These are phyloP conservation scores for Saccharomycopsis olivae DNA, from an alignment of 805 yeast species.

Conservation along the genomic window DNA sequence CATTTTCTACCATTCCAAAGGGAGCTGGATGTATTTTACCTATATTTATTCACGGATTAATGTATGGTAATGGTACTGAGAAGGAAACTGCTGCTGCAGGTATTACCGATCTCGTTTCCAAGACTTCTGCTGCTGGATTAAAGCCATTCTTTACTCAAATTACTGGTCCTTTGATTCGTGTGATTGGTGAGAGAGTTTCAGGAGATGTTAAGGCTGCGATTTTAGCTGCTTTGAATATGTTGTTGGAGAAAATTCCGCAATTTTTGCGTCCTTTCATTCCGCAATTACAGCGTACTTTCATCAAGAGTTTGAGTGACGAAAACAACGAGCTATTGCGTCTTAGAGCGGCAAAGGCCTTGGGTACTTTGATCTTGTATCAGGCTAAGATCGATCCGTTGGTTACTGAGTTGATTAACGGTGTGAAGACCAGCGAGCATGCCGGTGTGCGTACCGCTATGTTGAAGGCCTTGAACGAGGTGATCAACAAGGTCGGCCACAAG, in stretches of 20 bases:
- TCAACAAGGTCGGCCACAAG: slow-evolving; percentile 65
- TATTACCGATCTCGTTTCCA: slow-evolving; percentile 75
- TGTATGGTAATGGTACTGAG: slow-evolving; percentile 82
- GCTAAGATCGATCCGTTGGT: slow-evolving; percentile 92
- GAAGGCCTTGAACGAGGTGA: slow-evolving; percentile 75
- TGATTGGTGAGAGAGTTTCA: slow-evolving; percentile 89
- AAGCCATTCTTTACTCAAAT: slow-evolving; percentile 85
- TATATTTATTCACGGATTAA: slow-evolving; percentile 84
- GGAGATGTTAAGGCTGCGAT: slow-evolving; percentile 94
- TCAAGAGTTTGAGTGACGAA: slow-evolving; percentile 77
- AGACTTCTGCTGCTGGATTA: slow-evolving; percentile 74
- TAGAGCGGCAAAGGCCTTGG: slow-evolving; percentile 84
- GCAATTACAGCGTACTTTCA: slow-evolving; percentile 94
- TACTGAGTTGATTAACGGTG: slow-evolving; percentile 70
- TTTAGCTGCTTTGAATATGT: slow-evolving; percentile 65
- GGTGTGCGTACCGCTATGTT: slow-evolving; percentile 82
- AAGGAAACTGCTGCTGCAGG: slow-evolving; percentile 83
- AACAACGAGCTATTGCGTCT: slow-evolving; percentile 60
- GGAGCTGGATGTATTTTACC: slow-evolving; percentile 88
- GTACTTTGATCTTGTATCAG: slow-evolving; percentile 78
- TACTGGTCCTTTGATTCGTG: slow-evolving; percentile 96
- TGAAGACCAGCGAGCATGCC: slow-evolving; percentile 48
- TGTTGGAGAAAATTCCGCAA: slow-evolving; percentile 78
- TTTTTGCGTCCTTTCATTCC: slow-evolving; percentile 93
- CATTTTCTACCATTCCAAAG: slow-evolving; percentile 55